Conservation (phyloP, 164 flowering plant species). For the Sextonia rubra region DNA sequence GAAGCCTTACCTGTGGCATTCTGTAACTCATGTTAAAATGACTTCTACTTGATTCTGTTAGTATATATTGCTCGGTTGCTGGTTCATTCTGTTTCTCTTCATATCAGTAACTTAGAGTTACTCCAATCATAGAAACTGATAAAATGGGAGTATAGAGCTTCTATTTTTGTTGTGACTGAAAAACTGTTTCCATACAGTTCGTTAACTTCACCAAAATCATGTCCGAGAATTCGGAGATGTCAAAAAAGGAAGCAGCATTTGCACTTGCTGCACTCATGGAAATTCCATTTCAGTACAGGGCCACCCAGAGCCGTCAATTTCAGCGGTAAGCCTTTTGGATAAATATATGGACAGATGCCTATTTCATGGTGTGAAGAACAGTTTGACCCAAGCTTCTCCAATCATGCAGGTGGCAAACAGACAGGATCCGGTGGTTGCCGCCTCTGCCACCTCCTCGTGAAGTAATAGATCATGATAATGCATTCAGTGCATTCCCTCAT, state of each 20-base stretch:
- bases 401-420: slow-evolving; percentile 20
- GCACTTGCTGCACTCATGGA: slow-evolving; percentile 95
- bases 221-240: slow-evolving; percentile 50
- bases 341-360: neutral
- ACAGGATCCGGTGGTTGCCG: slow-evolving; percentile 19
- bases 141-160: neutral
- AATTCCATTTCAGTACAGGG: slow-evolving; percentile 78
- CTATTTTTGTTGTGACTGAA: neutral
- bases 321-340: slow-evolving; percentile 32
- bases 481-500: slow-evolving; percentile 23
- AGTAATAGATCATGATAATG: slow-evolving; percentile 54
- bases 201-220: slow-evolving; percentile 88
- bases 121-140: too few relatives aligned
- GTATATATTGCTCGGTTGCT: too few relatives aligned
- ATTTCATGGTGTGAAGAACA: neutral
- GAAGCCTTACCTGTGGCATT: too few relatives aligned
- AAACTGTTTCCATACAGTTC: slow-evolving; percentile 41
- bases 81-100: too few relatives aligned
- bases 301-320: slow-evolving; percentile 41
- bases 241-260: slow-evolving; percentile 75
- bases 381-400: neutral
- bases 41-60: too few relatives aligned
- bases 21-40: too few relatives aligned
- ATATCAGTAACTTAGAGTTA: too few relatives aligned
- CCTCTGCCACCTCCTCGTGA: slow-evolving; percentile 78